Base-by-base conservation (phyloP, 768 basidiomycete species). In the Termitomyces sp. region DNA sequence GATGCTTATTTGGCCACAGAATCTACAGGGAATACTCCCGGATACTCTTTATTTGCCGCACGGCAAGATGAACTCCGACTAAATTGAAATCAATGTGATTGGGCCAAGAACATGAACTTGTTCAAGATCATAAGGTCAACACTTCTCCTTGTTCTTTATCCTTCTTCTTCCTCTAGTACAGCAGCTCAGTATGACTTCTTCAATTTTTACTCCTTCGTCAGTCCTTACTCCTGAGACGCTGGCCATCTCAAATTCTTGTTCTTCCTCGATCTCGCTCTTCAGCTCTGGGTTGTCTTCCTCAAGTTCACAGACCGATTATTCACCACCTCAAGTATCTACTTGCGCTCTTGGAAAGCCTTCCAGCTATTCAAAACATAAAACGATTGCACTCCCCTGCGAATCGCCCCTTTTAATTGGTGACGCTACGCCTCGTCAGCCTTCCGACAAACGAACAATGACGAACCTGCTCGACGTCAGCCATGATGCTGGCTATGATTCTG, bases 401-500 rank as follows among this genome's bases (percentile, higher is more conserved):
- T 17, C n/a, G 15, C 38, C 51, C 17, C 35, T 19, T 38, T 46
- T 30, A 8, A 32, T 15, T 21, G 32, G 22, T 12, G 34, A 57
- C 15, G 42, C 28, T 42, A 60, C 50, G 6, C 55, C 59, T 32
- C 58, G 51, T 40, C 57, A 51, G 22, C 28, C 40, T 19, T 30
- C 40, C 10, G 47, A 38, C n/a, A 48, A 37, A 24, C 42, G 30
- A 52, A 32, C 21, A 19, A 35, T 22, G 15, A 54, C 28, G 15
- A 54, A 56, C 26, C 22, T 53, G 32, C 19, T 40, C n/a, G 35
- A 42, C 7, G 35, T 38, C 21, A 45, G 22, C 22, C 41, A 53
- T 10, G 55, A 62, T 41, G 22, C 34, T 2, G 59, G 62, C 41
- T 63, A 63, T 49, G 53, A 63, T 2, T 63, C 62, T 45, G 62